Percentiles rank a stretch among this genome's conserved stretches.
Conservation (phyloP, 2,329 filamentous ascomycete genomes). For the Ophiostoma ulmi region DNA sequence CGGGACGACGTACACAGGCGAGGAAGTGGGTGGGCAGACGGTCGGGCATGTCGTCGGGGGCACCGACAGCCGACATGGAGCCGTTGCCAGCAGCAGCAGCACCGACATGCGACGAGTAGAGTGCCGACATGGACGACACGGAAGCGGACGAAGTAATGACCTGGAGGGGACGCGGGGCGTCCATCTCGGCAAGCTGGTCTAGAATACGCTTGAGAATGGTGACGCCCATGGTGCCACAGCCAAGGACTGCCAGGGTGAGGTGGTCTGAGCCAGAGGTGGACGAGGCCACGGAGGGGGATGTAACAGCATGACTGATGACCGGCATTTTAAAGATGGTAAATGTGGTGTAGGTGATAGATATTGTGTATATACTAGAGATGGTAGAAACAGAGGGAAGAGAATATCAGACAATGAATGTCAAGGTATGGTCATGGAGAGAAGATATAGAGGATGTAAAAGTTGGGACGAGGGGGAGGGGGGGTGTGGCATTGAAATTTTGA, state of each 20-base stretch:
- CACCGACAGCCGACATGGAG: conserved; percentile 42
- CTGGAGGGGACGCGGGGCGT: conserved; percentile 43
- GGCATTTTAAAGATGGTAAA: conserved; percentile 14
- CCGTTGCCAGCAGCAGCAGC: conserved; percentile 23
- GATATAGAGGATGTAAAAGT: conserved; percentile 12
- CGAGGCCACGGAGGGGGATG: conserved; percentile 16
- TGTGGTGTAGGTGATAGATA: neutral
- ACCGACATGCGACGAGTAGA: conserved; percentile 14
- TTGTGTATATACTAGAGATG: too few relatives aligned
- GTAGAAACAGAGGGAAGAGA: neutral
- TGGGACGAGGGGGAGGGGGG: neutral
- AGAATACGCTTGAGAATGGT: conserved; percentile 79
- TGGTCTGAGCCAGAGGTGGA: conserved; percentile 18
- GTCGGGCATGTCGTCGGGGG: conserved; percentile 44
- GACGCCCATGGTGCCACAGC: conserved; percentile 81
- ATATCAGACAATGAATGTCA: neutral
- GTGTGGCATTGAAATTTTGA: conserved; percentile 12
- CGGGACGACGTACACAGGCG: conserved; percentile 69
- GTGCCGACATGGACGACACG: conserved; percentile 18
- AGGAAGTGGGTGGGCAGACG: conserved; percentile 70
- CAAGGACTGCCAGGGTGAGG: conserved; percentile 73
- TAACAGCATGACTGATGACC: conserved; percentile 11
- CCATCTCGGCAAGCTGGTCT: conserved; percentile 56
- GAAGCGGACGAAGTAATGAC: conserved; percentile 38
- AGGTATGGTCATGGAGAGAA: neutral